Base-by-base conservation (phyloP, 768 basidiomycete species). In the Botryobasidium botryosum region DNA sequence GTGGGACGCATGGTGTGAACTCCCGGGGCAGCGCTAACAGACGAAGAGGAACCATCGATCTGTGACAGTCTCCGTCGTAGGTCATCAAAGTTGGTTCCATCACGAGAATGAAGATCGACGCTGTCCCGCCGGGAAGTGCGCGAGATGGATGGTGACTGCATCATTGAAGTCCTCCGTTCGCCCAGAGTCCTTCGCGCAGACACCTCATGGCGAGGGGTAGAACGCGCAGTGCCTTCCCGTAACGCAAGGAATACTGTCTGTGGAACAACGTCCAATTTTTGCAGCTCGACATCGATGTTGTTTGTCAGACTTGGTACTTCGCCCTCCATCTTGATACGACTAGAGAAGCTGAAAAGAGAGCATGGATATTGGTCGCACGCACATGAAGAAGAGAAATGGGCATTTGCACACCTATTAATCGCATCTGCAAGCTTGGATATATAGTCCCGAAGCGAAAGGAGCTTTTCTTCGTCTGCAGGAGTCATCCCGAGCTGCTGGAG, bases 401-500 rank as follows among this genome's bases (percentile, higher is more conserved):
- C 43, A 20, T 26, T 32, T 13, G 51, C 67, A 17, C 50, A 83
- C 84, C 80, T 87, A 31, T 79, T 73, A 0, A 75, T 75, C 2
- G 79, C 76, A 49, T 77, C 75, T 0, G 87, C 83, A 6, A 91
- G 68, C 56, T 87, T 90, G 41, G 82, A 59, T 35, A 86, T 77
- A 56, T 92, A 88, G 50, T 92, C 88, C 18, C 80, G 68, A 76
- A 99, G 75, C 0, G 84, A 75, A n/a, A 75, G 63, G 18, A 99
- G 64, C 58, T 97, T 96, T 45, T 63, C 70, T 57, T 96, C 90
- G 54, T 92, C 91, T 21, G 66, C 64, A 2, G 69, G 49, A 1
- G 74, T 78, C 80, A 94, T 87, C 2, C 91, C 92, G 13, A 96
- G 62, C 55, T 87, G 81, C 51, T 85, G 83, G 33, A 96, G 59